Evolutionary conservation across 805 yeast genomes (phyloP).

Genomic region (Komagataella pastoris): DNA sequence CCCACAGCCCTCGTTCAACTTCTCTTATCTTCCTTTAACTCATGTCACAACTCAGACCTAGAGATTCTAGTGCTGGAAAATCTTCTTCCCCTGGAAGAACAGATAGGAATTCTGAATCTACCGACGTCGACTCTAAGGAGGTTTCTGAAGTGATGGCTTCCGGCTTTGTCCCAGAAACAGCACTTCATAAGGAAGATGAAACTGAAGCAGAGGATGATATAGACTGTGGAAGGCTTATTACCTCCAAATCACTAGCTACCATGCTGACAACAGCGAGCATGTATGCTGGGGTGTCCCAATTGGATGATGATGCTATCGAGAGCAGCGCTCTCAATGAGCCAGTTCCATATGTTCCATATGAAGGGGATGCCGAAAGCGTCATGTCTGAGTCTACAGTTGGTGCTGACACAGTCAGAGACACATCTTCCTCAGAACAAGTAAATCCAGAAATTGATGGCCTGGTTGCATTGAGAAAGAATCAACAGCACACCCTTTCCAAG

Average conservation of each 20-base stretch:
- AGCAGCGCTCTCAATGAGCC: slow-evolving; percentile 13
- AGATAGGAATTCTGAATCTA: neutral
- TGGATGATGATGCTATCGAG: slow-evolving; percentile 16
- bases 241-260: slow-evolving; percentile 40
- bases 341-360: slow-evolving; percentile 1
- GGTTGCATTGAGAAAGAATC: neutral
- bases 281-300: slow-evolving; percentile 26
- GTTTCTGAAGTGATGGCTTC: neutral
- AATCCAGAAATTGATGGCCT: neutral
- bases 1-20: neutral
- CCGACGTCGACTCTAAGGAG: neutral
- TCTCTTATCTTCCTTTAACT: neutral
- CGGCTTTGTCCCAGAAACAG: neutral
- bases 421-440: neutral
- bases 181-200: neutral
- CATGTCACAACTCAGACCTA: neutral
- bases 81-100: neutral
- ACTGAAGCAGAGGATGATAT: neutral
- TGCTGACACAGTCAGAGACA: slow-evolving; percentile 2
- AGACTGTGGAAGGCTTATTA: slow-evolving; percentile 10
- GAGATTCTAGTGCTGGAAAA: neutral
- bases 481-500: neutral
- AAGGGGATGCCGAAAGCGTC: neutral
- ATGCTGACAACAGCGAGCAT: slow-evolving; percentile 44
- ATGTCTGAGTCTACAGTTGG: neutral